Percentiles rank a stretch among this genome's conserved stretches.
These are phyloP conservation scores for Dactylellina parvicollis DNA, from an alignment of 2,329 filamentous ascomycete genomes.

Conservation along the genomic window DNA sequence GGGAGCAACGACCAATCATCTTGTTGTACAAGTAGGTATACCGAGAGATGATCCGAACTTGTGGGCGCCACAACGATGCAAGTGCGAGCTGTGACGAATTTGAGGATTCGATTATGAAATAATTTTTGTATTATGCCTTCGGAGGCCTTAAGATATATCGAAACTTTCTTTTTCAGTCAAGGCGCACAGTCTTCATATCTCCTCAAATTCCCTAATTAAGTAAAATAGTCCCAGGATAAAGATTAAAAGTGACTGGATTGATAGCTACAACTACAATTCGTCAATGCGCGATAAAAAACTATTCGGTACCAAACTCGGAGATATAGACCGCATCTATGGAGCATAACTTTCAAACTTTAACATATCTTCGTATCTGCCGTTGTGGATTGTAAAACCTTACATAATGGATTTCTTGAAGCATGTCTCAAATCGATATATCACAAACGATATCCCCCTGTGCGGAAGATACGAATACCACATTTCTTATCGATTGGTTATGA, in stretches of 20 bases:
- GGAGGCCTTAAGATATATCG: too few species aligned
- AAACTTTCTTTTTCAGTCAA: too few species aligned
- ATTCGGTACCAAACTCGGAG: conserved; percentile 4
- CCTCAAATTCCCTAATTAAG: background rate
- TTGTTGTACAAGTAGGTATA: background rate
- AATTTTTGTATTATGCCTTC: too few species aligned
- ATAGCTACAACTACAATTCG: background rate
- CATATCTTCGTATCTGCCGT: background rate
- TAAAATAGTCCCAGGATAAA: background rate
- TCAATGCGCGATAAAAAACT: background rate
- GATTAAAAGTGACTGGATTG: background rate
- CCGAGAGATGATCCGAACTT: conserved; percentile 41
- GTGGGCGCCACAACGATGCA: background rate
- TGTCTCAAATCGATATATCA: background rate
- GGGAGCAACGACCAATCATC: conserved; percentile 2
- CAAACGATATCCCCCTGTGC: too few species aligned
- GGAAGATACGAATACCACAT: too few species aligned
- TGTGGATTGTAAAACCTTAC: background rate
- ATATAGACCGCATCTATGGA: too few species aligned
- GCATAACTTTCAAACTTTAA: background rate
- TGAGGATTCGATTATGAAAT: too few species aligned
- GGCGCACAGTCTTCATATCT: too few species aligned
- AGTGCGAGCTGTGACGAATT: too few species aligned
- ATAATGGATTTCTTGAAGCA: background rate
- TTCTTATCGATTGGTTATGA: too few species aligned